Conservation (phyloP, 1,284 basidiomycete species). For the Cryptococcus sp. region DNA sequence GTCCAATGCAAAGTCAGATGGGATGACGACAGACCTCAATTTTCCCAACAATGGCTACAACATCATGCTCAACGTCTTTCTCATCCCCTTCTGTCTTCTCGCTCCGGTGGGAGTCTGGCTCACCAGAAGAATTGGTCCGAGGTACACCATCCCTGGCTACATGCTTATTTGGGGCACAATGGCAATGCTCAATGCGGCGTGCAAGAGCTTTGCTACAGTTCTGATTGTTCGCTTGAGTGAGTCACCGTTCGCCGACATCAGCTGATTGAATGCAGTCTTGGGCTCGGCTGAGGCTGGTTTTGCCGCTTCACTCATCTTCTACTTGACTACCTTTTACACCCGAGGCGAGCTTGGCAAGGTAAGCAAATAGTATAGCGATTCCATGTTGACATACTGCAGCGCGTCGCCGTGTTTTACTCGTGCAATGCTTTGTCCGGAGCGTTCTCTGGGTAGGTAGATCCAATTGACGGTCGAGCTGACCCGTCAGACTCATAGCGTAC, state of each 20-base stretch:
- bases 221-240: conserved; percentile 26
- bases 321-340: conserved; percentile 28
- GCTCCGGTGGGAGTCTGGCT: conserved; percentile 29
- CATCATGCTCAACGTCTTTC: conserved; percentile 27
- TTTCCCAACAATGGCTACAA: conserved; percentile 32
- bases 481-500: conserved; percentile 22
- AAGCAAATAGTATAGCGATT: background rate
- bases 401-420: conserved; percentile 27
- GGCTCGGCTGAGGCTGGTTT: conserved; percentile 30
- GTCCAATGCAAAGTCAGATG: conserved; percentile 38
- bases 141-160: conserved; percentile 29
- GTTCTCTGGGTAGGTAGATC: conserved; percentile 24
- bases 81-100: conserved; percentile 25
- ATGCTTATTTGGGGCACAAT: conserved; percentile 33
- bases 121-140: conserved; percentile 30
- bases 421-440: conserved; percentile 28
- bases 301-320: conserved; percentile 25
- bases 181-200: conserved; percentile 27
- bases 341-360: conserved; percentile 25
- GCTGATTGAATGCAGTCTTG: conserved; percentile 11
- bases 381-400: background rate
- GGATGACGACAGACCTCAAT: conserved; percentile 31
- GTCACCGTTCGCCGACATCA: background rate
- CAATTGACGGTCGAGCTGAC: background rate
- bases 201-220: conserved; percentile 23